Evolutionary conservation across 1,284 basidiomycete genomes (phyloP).

Genomic region (Prillingera fragicola): DNA sequence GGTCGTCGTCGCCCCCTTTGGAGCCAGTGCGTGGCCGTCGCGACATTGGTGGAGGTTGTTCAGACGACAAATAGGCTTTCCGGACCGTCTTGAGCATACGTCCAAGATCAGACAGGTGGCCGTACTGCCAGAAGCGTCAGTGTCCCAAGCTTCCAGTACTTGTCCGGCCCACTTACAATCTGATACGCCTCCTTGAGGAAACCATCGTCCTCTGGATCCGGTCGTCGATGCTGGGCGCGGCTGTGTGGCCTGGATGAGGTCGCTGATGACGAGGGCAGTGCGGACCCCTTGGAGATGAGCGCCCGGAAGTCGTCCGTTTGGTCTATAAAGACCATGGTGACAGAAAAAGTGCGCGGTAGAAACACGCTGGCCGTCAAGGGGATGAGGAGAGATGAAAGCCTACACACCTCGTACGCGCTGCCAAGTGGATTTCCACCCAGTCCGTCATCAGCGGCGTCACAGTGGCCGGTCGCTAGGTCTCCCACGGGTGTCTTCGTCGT

Average conservation of each 20-base stretch:
- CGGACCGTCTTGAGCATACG: conserved; percentile 37
- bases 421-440: too few species aligned
- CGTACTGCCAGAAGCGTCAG: conserved; percentile 22
- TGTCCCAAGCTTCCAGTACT: neutral
- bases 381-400: neutral
- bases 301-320: conserved; percentile 20
- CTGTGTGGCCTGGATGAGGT: conserved; percentile 16
- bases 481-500: too few species aligned
- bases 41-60: conserved; percentile 30
- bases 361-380: too few species aligned
- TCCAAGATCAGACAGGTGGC: conserved; percentile 36
- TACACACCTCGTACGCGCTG: too few species aligned
- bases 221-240: conserved; percentile 10
- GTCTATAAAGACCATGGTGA: conserved; percentile 22
- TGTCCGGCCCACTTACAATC: conserved; percentile 33
- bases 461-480: too few species aligned
- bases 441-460: too few species aligned
- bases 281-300: conserved; percentile 17
- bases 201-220: conserved; percentile 29
- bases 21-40: conserved; percentile 13
- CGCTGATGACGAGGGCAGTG: neutral
- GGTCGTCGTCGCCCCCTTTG: conserved; percentile 6
- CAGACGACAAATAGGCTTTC: conserved; percentile 44
- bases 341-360: neutral
- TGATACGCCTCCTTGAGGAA: conserved; percentile 47